Base-by-base conservation (phyloP, 768 basidiomycete genomes). In the Omphalotus guepiniiformis region DNA sequence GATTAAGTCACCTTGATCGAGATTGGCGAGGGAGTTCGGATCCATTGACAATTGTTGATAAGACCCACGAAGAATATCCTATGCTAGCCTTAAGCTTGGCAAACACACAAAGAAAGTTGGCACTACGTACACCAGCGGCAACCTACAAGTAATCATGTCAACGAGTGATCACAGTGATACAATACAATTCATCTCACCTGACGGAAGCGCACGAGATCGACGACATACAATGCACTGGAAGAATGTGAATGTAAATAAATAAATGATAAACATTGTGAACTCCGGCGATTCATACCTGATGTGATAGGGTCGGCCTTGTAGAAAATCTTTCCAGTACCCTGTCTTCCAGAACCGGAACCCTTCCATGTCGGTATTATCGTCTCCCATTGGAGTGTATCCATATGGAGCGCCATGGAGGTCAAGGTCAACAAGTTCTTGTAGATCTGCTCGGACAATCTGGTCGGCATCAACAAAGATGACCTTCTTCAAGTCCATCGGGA, bases 281-380 rank as follows among this genome's bases (percentile, higher is more conserved):
- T 6, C 27, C 28, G 34, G 6, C 7, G 34, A 6, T 9, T 55
- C 76, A 21, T 53, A 91, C 91, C 90, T 93, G 65, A 99, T 99
- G 59, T 98, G 96, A 68, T 99, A 98, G 9, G 92, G 88, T 47
- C 72, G 70, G 1, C 89, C 94, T 38, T 75, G 70, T 45, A 98
- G 69, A 58, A 89, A 91, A 19, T 97, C 86, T 54, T 78, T 83
- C 96, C 95, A 93, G 58, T 93, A 94, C 0, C 93, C 96, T 0
- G 84, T 88, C 69, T 98, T 97, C 96, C 96, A 99, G 72, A 99
- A 99, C 23, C 96, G 74, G 72, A 93, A 99, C 0, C 94, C 93
- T 62, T 98, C 96, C 86, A 97, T 96, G 26, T 94, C 96, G 19
- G 70, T 65, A 53, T 95, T 89, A 57, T 95, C 91, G 56, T 95